Percentiles rank a stretch among this genome's conserved stretches.
These are phyloP conservation scores for Jasminum sambac DNA, from an alignment of 257 asterid species.

Conservation along the genomic window DNA sequence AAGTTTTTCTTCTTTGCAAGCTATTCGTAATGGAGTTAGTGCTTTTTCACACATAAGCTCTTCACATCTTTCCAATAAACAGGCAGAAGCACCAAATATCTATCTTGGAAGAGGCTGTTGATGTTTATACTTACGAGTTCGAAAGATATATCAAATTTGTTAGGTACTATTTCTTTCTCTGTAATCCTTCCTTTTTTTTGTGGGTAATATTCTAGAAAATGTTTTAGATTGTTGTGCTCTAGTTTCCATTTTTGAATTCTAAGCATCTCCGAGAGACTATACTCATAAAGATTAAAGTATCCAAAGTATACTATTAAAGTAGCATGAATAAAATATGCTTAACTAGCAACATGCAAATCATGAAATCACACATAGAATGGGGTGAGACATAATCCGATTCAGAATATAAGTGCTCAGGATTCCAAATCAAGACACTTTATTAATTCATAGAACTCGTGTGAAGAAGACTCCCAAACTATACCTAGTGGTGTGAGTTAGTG, in stretches of 20 bases:
- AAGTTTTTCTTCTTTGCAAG: constrained; percentile 1
- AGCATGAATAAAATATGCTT: too few relatives aligned
- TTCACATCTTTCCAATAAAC: constrained; percentile 32
- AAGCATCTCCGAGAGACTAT: too few relatives aligned
- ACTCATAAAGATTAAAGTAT: too few relatives aligned
- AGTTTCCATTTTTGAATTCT: not conserved
- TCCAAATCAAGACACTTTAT: too few relatives aligned
- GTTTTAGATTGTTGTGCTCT: not conserved
- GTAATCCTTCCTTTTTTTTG: constrained; percentile 1
- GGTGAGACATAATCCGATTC: too few relatives aligned
- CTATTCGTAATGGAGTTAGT: constrained; percentile 8
- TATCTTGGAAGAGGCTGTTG: constrained; percentile 67
- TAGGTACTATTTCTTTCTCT: constrained; percentile 50
- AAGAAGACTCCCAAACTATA: too few relatives aligned
- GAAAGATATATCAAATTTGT: constrained; percentile 79
- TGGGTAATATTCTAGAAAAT: constrained; percentile 8
- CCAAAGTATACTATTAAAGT: too few relatives aligned
- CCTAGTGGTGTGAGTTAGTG: too few relatives aligned
- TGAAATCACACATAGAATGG: too few relatives aligned
- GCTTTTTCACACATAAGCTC: constrained; percentile 17
- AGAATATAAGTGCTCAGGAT: too few relatives aligned
- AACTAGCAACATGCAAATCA: too few relatives aligned
- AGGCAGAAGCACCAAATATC: constrained; percentile 65
- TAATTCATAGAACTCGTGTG: too few relatives aligned
- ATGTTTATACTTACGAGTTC: constrained; percentile 74